Percentiles rank a stretch among this genome's conserved stretches.
Evolutionary conservation across 768 basidiomycete genomes (phyloP).

Genomic region (Scleroderma bovista): DNA sequence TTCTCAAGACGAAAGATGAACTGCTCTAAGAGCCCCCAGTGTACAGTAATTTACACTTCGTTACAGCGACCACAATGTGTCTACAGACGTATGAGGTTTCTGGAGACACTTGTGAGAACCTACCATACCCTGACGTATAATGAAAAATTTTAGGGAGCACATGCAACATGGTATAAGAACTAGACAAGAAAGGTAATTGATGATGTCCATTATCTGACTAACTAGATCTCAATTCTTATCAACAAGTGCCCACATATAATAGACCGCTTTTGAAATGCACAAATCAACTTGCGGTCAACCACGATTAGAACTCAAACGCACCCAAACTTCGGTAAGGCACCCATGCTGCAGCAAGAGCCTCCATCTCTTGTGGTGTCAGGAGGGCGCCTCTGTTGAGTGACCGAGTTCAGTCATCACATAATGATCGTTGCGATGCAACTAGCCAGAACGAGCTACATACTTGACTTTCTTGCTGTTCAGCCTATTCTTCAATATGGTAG

Average conservation of each 20-base stretch:
- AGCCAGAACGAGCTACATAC: constrained; percentile 33
- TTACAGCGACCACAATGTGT: too few species aligned
- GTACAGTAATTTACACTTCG: too few species aligned
- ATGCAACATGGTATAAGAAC: too few species aligned
- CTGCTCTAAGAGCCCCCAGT: not conserved
- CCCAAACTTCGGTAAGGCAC: constrained; percentile 79
- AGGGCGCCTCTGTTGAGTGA: constrained; percentile 52
- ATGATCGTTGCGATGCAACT: not conserved
- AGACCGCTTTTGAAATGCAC: constrained; percentile 46
- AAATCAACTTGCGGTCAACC: not conserved
- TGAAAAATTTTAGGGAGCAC: too few species aligned
- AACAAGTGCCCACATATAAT: constrained; percentile 84
- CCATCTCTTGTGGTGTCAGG: constrained; percentile 80
- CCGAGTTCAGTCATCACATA: constrained; percentile 7
- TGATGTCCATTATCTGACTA: not conserved
- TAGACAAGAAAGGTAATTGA: too few species aligned
- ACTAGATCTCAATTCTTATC: constrained; percentile 26
- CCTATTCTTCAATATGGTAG: constrained; percentile 51
- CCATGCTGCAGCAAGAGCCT: constrained; percentile 69
- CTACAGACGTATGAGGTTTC: too few species aligned
- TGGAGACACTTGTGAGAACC: too few species aligned
- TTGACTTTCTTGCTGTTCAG: constrained; percentile 67
- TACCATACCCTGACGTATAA: too few species aligned
- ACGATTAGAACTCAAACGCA: constrained; percentile 17
- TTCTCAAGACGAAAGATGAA: constrained; percentile 20